Evolutionary conservation across 345 rosid species (phyloP), one percentile per base, ranked within the genome.

Genomic region (Moricandia arvensis): DNA sequence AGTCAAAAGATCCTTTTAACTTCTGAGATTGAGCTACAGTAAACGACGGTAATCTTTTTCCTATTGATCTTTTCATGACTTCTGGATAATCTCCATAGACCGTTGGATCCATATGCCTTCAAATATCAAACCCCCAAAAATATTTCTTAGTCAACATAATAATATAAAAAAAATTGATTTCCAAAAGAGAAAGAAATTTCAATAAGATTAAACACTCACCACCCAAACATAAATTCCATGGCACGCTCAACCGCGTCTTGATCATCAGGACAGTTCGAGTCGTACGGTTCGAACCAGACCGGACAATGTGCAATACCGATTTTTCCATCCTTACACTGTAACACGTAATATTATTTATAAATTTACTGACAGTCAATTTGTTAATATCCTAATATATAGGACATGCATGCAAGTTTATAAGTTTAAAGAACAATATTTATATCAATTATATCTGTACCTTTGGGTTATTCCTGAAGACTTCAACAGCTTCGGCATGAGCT

Each of bases 281-380:
- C 67, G 18, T 78, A 67, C 3, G 81, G 77, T 51, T 78, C 81
- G 17, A 65, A 78, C 81, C 77, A 78, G 12, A 65, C 59, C 21
- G 81, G 81, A 26, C 73, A 72, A n/a, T 72, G 77, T 9, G 76
- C 81, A 18, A 78, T 78, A 35, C 81, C 81, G 13, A 78, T 66
- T 38, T 78, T 72, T 0, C 81, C 77, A 67, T 59, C 72, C 66
- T 72, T 72, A 51, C 73, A 75, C 79, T 75, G 29, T 45, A 33
- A 45, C 13, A 67, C 4, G 9, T 9, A 67, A 43, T 57, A 65
- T 30, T 24, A 55, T 65, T 59, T 45, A 29, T 58, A 30, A 24
- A 11, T 38, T 58, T 37, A 57, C 12, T 41, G 61, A 26, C 21
- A 60, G 15, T 33, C 16, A 43, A 0, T 41, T 33, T 16, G 27